A percentile compares a stretch with the other conserved stretches of the same genome.
Evolutionary conservation across 352 stramenopile species (phyloP).

Genomic region (Pythium plurisporium): DNA sequence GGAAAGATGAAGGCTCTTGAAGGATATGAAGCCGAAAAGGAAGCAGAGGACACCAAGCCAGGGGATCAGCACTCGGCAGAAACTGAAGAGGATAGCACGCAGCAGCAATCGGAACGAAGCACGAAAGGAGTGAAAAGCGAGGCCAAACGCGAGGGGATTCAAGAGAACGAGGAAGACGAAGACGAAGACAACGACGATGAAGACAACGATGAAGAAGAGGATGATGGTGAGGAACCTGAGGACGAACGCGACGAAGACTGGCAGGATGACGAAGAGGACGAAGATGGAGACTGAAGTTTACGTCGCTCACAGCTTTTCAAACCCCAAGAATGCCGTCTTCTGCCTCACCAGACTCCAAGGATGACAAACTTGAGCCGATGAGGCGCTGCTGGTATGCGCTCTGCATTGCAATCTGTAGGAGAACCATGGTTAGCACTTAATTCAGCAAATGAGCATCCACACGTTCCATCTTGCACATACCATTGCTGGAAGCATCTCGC

Average conservation of each 20-base stretch:
- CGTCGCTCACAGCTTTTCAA: not conserved
- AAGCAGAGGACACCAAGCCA: not conserved
- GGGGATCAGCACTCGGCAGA: not conserved
- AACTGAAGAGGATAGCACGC: not conserved
- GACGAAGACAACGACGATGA: not conserved
- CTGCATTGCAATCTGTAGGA: conserved; percentile 15
- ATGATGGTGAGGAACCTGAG: not conserved
- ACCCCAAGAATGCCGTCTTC: conserved; percentile 20
- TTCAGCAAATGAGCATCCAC: not conserved
- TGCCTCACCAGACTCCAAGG: conserved; percentile 32
- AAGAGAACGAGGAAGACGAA: not conserved
- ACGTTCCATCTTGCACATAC: conserved; percentile 12
- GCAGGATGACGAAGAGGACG: conserved; percentile 1
- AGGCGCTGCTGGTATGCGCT: conserved; percentile 15
- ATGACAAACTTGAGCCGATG: conserved; percentile 25
- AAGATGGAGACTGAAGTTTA: not conserved
- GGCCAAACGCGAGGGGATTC: not conserved
- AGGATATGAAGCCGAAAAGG: conserved; percentile 11
- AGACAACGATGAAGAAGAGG: not conserved
- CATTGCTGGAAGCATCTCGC: conserved; percentile 37
- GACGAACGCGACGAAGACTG: conserved; percentile 5
- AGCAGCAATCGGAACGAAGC: not conserved
- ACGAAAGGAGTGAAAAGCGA: not conserved
- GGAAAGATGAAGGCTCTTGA: conserved; percentile 34
- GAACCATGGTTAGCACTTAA: not conserved